Evolutionary conservation across 164 flowering plant genomes (phyloP), one percentile per base, ranked within the genome.

Genomic region (Nymphaea colorata): DNA sequence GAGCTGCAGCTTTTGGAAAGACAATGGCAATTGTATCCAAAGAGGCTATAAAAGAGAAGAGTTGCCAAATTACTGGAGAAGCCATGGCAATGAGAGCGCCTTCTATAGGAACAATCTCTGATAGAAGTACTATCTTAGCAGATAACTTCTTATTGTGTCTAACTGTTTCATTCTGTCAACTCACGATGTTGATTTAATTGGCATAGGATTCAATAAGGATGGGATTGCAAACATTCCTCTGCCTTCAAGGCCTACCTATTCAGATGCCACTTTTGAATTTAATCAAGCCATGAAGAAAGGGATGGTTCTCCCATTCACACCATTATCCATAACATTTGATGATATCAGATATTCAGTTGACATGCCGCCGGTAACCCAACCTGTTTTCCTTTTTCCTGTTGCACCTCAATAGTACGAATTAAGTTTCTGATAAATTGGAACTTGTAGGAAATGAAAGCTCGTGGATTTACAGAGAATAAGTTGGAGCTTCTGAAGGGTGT

Each of bases 381-480:
- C 43, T 41, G 4, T 42, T 42, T 25, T 15, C 16, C 14, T 16
- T 43, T 8, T 25, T 44, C 53, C 7, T 11, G 36, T 3, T 5
- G 18, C 7, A 18, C 42, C 42, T 18, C 53, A 43, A 53, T 51
- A 12, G 0, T 2, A 8, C 16, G 6, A 41, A 10, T 6, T 2
- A 5, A 53, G 16, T 42, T 8, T 67, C 44, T 51, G 2, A 18
- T 64, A 10, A 57, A 4, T 42, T 61, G 16, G 11, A 70, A 66
- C 43, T 41, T 69, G 44, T 73, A 86, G 90, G 87, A 82, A 79
- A 86, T 86, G 90, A 86, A 74, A 76, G 67, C 62, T 2, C 85
- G 81, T 60, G 90, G 90, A 55, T 74, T 79, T 2, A 42, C n/a
- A 0, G 86, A 82, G 43, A 85, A 86, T 41, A 79, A 75, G 57